Percentiles rank a stretch among this genome's conserved stretches.
Evolutionary conservation across 768 basidiomycete species (phyloP).

Genomic region (Tubosaeta sp.): DNA sequence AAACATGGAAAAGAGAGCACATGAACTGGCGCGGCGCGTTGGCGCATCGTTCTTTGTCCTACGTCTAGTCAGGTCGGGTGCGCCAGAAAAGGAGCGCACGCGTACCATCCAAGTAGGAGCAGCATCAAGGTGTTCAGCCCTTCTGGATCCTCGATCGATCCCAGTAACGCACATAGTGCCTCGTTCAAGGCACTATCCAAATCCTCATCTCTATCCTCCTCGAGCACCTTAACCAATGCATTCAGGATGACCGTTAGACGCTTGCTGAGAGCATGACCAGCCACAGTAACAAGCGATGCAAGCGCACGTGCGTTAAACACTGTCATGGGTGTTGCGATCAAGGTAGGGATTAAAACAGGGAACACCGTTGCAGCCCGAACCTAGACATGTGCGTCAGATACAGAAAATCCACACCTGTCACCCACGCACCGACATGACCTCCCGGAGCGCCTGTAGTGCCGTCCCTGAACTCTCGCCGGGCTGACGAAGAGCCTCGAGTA

Average conservation of each 20-base stretch:
- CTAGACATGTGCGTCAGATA: slow-evolving; percentile 35
- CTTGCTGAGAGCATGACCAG: slow-evolving; percentile 84
- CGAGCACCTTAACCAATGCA: slow-evolving; percentile 74
- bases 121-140: slow-evolving; percentile 90
- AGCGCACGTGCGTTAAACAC: slow-evolving; percentile 93
- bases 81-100: background rate
- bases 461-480: slow-evolving; percentile 94
- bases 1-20: slow-evolving; percentile 73
- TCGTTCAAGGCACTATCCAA: slow-evolving; percentile 66
- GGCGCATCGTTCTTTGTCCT: slow-evolving; percentile 81
- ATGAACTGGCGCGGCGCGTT: slow-evolving; percentile 71
- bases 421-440: slow-evolving; percentile 82
- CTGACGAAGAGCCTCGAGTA: slow-evolving; percentile 88
- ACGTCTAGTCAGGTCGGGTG: background rate
- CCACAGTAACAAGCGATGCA: slow-evolving; percentile 88
- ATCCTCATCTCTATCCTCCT: slow-evolving; percentile 68
- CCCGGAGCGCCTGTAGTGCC: slow-evolving; percentile 85
- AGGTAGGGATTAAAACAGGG: slow-evolving; percentile 93
- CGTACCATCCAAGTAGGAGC: slow-evolving; percentile 82
- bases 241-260: slow-evolving; percentile 75
- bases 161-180: slow-evolving; percentile 69
- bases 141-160: slow-evolving; percentile 79
- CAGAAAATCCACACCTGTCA: background rate
- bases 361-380: slow-evolving; percentile 93
- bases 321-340: slow-evolving; percentile 87